Percentiles rank a stretch among this genome's conserved stretches.
Conservation (phyloP, 768 basidiomycete genomes). For the Amanita subjunquillea region DNA sequence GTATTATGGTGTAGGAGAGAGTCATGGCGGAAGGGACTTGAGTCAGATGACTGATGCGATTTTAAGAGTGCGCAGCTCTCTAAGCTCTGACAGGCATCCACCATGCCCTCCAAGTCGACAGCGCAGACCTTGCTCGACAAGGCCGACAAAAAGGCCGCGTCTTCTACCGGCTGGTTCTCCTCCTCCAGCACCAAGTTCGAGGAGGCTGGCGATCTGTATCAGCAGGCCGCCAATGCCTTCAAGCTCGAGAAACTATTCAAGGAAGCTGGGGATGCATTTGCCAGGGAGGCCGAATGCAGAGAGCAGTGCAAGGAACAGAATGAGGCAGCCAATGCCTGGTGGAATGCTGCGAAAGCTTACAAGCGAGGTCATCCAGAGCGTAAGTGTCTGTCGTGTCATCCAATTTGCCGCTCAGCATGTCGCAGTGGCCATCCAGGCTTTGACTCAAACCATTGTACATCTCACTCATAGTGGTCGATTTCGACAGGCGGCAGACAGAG, state of each 20-base stretch:
- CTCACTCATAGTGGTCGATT: slow-evolving; percentile 83
- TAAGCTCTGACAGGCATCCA: slow-evolving; percentile 10
- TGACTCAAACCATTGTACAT: slow-evolving; percentile 76
- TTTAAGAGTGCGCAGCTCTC: slow-evolving; percentile 4
- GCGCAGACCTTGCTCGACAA: slow-evolving; percentile 71
- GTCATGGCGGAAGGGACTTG: slow-evolving; percentile 6
- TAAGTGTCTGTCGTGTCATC: slow-evolving; percentile 26
- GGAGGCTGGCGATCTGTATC: slow-evolving; percentile 92
- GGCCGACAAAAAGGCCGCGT: slow-evolving; percentile 87
- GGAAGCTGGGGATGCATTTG: slow-evolving; percentile 86
- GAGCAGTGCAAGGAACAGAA: slow-evolving; percentile 80
- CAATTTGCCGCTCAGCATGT: slow-evolving; percentile 8
- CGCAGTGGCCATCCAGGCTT: slow-evolving; percentile 81
- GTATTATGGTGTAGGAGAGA: slow-evolving; percentile 35
- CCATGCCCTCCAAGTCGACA: slow-evolving; percentile 68
- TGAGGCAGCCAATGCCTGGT: slow-evolving; percentile 97
- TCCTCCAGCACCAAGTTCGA: slow-evolving; percentile 79
- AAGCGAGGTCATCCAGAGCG: slow-evolving; percentile 82
- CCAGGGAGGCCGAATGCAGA: slow-evolving; percentile 90
- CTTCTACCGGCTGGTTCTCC: slow-evolving; percentile 83
- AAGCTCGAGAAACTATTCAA: slow-evolving; percentile 88
- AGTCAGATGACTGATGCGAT: slow-evolving; percentile 11
- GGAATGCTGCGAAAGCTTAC: slow-evolving; percentile 96
- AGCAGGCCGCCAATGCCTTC: slow-evolving; percentile 89
- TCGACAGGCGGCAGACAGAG: slow-evolving; percentile 94